Conservation (phyloP, 139 green algal species). For the Chlorella sp. region DNA sequence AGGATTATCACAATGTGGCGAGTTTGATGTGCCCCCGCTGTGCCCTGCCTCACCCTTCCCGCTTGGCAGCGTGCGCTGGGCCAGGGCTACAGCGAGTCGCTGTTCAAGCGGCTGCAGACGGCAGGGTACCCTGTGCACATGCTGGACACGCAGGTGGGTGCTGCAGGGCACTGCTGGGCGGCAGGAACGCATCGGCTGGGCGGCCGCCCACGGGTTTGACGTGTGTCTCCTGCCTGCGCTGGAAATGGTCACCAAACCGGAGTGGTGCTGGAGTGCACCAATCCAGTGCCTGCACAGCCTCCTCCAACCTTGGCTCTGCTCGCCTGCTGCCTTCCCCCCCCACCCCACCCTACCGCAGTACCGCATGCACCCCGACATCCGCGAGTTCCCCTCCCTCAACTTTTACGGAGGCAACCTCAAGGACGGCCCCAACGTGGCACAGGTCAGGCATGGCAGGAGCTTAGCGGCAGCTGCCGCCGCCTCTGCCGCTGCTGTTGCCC, state of each 20-base stretch:
- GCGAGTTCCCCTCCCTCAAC: slow-evolving; percentile 54
- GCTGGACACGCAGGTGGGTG: slow-evolving; percentile 50
- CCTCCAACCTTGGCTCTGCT: too few relatives aligned
- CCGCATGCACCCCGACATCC: slow-evolving; percentile 88
- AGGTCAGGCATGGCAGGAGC: too few relatives aligned
- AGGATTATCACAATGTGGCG: background rate
- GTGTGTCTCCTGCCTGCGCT: too few relatives aligned
- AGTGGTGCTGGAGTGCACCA: too few relatives aligned
- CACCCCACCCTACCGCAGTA: slow-evolving; percentile 73
- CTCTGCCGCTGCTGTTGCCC: too few relatives aligned
- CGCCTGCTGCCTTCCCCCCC: background rate
- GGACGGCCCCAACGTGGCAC: slow-evolving; percentile 68
- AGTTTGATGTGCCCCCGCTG: too few relatives aligned
- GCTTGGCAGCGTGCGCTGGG: slow-evolving; percentile 62
- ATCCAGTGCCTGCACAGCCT: too few relatives aligned
- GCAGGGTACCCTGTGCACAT: slow-evolving; percentile 63
- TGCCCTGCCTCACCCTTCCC: background rate
- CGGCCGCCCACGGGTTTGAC: too few relatives aligned
- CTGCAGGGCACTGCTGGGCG: too few relatives aligned
- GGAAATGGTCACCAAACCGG: too few relatives aligned
- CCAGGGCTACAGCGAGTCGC: slow-evolving; percentile 60
- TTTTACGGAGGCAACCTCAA: slow-evolving; percentile 74
- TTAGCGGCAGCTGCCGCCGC: too few relatives aligned
- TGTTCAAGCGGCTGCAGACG: slow-evolving; percentile 83
- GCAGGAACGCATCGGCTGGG: too few relatives aligned